A percentile compares a stretch with the other conserved stretches of the same genome.
These are phyloP conservation scores for Fusarium incarnatum DNA, from an alignment of 2,329 filamentous ascomycete species.

Conservation along the genomic window DNA sequence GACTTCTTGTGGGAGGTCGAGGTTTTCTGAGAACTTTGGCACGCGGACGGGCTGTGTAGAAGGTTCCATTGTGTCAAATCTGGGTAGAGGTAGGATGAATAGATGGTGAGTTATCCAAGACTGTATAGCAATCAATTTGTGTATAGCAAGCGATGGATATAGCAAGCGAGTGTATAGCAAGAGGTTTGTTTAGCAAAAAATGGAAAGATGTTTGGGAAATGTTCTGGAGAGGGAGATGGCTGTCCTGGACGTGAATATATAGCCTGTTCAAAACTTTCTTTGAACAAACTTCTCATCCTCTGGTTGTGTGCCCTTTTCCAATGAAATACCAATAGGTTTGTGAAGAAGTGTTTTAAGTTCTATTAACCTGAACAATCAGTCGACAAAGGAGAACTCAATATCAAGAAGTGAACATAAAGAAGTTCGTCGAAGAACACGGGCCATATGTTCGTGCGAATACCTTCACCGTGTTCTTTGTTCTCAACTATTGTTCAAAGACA, in stretches of 20 bases:
- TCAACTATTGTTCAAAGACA: conserved; percentile 19
- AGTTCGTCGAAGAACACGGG: neutral
- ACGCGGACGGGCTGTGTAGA: neutral
- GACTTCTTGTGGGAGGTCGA: neutral
- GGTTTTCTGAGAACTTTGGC: conserved; percentile 4
- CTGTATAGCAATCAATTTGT: neutral
- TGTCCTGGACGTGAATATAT: neutral
- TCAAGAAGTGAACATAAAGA: neutral
- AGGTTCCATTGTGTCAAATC: neutral
- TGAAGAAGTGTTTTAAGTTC: neutral
- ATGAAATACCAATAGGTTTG: neutral
- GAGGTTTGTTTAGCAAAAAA: neutral
- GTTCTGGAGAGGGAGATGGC: neutral
- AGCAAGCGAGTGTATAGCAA: neutral
- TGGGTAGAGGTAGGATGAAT: neutral
- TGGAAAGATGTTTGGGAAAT: neutral
- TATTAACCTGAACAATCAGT: neutral
- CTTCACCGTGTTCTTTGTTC: conserved; percentile 8
- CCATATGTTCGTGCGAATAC: neutral
- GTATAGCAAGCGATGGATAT: too few relatives aligned
- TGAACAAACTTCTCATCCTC: neutral
- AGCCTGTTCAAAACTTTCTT: neutral
- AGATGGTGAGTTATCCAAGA: neutral
- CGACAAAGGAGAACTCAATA: neutral
- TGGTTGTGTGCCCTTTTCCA: neutral